A percentile compares a stretch with the other conserved stretches of the same genome.
Evolutionary conservation across 306 rosid genomes (phyloP).

Genomic region (Boehmeria nivea): DNA sequence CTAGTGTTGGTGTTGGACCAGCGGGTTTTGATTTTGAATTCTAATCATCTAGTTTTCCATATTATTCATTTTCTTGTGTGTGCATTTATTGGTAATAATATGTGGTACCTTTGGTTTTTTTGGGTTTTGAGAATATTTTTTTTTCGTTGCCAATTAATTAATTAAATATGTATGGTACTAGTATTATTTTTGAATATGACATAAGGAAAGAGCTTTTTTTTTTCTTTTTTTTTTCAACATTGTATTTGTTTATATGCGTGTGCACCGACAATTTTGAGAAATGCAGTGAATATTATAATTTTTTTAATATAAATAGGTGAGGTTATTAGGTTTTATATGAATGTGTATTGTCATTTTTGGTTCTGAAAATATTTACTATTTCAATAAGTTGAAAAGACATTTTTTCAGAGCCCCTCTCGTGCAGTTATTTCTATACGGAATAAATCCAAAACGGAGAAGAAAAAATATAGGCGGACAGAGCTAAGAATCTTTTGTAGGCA

Average conservation of each 20-base stretch:
- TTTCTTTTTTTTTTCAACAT: background rate
- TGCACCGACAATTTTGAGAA: constrained; percentile 56
- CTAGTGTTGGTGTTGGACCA: constrained; percentile 18
- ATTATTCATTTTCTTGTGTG: background rate
- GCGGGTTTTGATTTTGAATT: constrained; percentile 62
- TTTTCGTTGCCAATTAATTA: no score
- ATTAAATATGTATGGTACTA: no score
- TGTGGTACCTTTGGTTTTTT: no score
- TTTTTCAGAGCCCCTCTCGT: constrained; percentile 10
- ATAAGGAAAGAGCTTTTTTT: no score
- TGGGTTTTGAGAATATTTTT: no score
- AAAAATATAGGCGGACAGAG: background rate
- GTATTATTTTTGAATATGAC: no score
- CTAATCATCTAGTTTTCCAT: constrained; percentile 27
- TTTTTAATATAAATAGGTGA: no score
- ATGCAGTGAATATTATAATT: background rate
- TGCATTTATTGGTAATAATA: constrained; percentile 15
- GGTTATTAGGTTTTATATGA: background rate
- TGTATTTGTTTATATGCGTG: constrained; percentile 8
- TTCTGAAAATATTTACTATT: constrained; percentile 6
- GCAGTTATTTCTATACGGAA: constrained; percentile 3
- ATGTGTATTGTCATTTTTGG: constrained; percentile 5
- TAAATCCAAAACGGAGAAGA: background rate
- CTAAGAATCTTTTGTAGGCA: constrained; percentile 10
- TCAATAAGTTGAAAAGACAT: constrained; percentile 18